Conservation (phyloP, 2,329 filamentous ascomycete genomes). For the Arthrobotrys sphaeroides region DNA sequence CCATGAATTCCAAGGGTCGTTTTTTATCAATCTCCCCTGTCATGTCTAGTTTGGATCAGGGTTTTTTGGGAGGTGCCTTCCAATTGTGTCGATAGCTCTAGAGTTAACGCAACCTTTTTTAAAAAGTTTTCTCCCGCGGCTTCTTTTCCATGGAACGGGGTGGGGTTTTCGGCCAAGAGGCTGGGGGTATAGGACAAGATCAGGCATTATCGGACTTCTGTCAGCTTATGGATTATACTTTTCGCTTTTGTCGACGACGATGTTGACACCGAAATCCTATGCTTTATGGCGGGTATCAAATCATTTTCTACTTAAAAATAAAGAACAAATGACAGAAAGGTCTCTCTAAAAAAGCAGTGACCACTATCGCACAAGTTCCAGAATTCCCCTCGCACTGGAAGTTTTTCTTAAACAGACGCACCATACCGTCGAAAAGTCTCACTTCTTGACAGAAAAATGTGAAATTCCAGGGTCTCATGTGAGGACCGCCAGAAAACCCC, state of each 20-base stretch:
- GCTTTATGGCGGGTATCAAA: too few relatives aligned
- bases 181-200: too few relatives aligned
- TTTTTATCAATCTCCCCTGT: too few relatives aligned
- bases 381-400: neutral
- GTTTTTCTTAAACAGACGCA: neutral
- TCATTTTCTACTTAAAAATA: too few relatives aligned
- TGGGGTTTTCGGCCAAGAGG: neutral
- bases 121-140: slow-evolving; percentile 17
- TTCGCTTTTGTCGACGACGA: too few relatives aligned
- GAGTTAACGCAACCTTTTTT: too few relatives aligned
- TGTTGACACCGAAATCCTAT: too few relatives aligned
- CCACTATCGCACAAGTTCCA: neutral
- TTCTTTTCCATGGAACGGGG: neutral
- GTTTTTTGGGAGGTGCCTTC: slow-evolving; percentile 4
- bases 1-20: neutral
- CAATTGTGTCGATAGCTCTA: neutral
- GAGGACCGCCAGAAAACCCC: slow-evolving; percentile 8
- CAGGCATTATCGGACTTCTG: neutral
- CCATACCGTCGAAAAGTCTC: slow-evolving; percentile 16
- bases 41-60: neutral
- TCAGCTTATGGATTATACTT: too few relatives aligned
- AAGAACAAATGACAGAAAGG: neutral
- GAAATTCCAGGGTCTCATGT: slow-evolving; percentile 27
- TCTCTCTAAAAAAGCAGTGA: neutral
- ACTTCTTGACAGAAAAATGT: slow-evolving; percentile 5